These are phyloP conservation scores for Pythium biforme DNA, from an alignment of 352 stramenopile species.

Conservation along the genomic window DNA sequence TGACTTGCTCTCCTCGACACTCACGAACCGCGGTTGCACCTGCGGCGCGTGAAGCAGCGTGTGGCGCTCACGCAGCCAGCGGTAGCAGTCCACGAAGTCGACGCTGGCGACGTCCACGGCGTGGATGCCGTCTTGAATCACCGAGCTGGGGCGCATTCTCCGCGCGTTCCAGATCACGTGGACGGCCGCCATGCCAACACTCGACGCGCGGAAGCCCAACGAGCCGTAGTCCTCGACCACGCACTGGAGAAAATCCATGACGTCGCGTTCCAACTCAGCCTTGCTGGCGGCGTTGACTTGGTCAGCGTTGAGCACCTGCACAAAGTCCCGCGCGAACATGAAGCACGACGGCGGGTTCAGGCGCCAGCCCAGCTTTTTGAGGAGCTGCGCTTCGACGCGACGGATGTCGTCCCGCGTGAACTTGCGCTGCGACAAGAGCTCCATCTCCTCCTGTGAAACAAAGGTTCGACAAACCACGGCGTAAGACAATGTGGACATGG, in stretches of 20 bases:
- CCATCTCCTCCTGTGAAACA: slow-evolving; percentile 52
- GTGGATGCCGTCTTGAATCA: slow-evolving; percentile 35
- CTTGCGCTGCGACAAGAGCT: slow-evolving; percentile 44
- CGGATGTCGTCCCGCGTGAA: slow-evolving; percentile 43
- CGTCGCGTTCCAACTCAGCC: slow-evolving; percentile 24
- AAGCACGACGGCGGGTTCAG: slow-evolving; percentile 38
- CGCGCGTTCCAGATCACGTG: slow-evolving; percentile 39
- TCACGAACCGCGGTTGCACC: slow-evolving; percentile 33
- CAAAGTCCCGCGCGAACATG: slow-evolving; percentile 45
- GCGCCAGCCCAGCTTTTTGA: slow-evolving; percentile 36
- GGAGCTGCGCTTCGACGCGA: slow-evolving; percentile 34
- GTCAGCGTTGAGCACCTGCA: slow-evolving; percentile 26
- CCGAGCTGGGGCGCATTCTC: slow-evolving; percentile 27
- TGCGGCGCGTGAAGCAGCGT: slow-evolving; percentile 23
- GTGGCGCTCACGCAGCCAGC: slow-evolving; percentile 34
- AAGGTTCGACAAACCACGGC: neutral
- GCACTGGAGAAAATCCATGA: slow-evolving; percentile 35
- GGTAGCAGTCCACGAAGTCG: slow-evolving; percentile 39
- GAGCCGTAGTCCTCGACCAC: slow-evolving; percentile 29
- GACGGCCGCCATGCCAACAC: slow-evolving; percentile 37
- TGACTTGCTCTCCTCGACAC: slow-evolving; percentile 37
- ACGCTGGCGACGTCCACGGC: slow-evolving; percentile 19
- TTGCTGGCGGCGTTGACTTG: slow-evolving; percentile 9
- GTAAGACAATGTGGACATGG: slow-evolving; percentile 19
- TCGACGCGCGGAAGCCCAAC: slow-evolving; percentile 36